phyloP scores from a whole-genome alignment of 108 stramenopile genomes.

The Stephanodiscus minutulus region DNA sequence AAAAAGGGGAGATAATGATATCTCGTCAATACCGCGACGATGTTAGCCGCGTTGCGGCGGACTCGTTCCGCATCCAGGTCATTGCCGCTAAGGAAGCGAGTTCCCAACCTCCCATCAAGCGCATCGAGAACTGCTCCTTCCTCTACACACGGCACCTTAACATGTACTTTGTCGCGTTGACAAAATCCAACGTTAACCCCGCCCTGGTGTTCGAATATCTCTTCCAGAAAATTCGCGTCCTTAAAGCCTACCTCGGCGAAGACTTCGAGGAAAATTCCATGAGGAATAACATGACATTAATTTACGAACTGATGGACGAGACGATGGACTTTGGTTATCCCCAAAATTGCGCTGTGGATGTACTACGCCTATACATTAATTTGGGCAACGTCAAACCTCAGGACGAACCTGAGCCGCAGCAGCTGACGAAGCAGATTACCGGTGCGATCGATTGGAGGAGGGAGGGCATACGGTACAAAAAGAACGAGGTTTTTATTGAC shows the following conservation, averaged over 20 bases:
- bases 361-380: constrained; percentile 97
- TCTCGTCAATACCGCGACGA: constrained; percentile 92
- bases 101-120: constrained; percentile 91
- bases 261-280: constrained; percentile 96
- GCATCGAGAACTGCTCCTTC: constrained; percentile 96
- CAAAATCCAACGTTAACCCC: constrained; percentile 96
- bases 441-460: constrained; percentile 99
- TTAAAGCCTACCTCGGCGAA: constrained; percentile 97
- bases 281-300: constrained; percentile 97
- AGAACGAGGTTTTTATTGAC: constrained; percentile 99
- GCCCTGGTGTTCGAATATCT: constrained; percentile 98
- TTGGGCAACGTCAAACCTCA: constrained; percentile 86
- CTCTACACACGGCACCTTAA: constrained; percentile 95
- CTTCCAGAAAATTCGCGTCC: constrained; percentile 91
- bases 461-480: constrained; percentile 97
- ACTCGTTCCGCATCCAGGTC: constrained; percentile 90
- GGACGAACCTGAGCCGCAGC: constrained; percentile 77
- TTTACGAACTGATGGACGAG: constrained; percentile 99
- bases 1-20: constrained; percentile 94
- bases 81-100: constrained; percentile 97
- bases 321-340: constrained; percentile 99
- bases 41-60: constrained; percentile 84
- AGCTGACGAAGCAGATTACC: constrained; percentile 95
- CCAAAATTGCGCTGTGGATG: constrained; percentile 98
- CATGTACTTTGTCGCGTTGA: constrained; percentile 98